Percentiles rank a stretch among this genome's conserved stretches.
Evolutionary conservation across 2,329 filamentous ascomycete genomes (phyloP).

Genomic region (Sordariomycetes sp.): DNA sequence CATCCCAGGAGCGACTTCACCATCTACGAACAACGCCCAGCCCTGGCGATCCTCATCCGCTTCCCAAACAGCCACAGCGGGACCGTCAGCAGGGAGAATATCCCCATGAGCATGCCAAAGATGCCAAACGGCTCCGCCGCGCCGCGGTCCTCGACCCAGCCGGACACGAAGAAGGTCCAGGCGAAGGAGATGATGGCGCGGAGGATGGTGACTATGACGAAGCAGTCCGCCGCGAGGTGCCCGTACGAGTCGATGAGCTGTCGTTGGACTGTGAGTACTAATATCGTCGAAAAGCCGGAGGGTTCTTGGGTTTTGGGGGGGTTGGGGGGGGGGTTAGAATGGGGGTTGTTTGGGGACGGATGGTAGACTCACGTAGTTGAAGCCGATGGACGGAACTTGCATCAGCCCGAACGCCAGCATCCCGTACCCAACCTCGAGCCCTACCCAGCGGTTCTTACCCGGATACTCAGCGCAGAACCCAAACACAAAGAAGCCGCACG

Average conservation of each 20-base stretch:
- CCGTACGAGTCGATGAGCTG: constrained; percentile 37
- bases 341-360: no score
- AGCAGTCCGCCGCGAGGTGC: constrained; percentile 33
- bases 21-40: no score
- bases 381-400: constrained; percentile 23
- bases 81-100: constrained; percentile 25
- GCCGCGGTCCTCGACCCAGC: constrained; percentile 29
- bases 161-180: constrained; percentile 38
- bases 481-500: constrained; percentile 19
- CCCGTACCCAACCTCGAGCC: constrained; percentile 17
- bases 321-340: no score
- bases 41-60: constrained; percentile 20
- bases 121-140: constrained; percentile 35
- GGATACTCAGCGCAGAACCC: constrained; percentile 21
- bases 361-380: constrained; percentile 20
- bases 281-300: no score
- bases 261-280: not conserved
- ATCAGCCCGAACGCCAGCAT: constrained; percentile 23
- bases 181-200: constrained; percentile 35
- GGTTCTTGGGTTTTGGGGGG: no score
- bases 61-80: constrained; percentile 21
- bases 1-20: no score
- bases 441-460: constrained; percentile 16
- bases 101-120: constrained; percentile 35
- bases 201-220: constrained; percentile 35